Conservation (phyloP, 2,329 filamentous ascomycete species). For the Chaetomiaceae sp. region DNA sequence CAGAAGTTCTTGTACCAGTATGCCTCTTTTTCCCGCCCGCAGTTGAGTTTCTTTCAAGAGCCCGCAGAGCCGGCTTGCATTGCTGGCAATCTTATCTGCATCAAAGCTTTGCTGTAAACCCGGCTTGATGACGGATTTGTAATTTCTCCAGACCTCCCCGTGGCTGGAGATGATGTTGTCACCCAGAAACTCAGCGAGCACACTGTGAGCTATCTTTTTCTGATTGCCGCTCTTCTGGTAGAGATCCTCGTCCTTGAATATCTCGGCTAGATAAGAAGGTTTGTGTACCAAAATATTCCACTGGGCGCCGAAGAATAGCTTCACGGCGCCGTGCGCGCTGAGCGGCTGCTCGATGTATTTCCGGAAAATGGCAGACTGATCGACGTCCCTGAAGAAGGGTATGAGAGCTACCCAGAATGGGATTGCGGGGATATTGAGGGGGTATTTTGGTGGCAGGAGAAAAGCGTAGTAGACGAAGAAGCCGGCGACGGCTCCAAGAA, state of each 20-base stretch:
- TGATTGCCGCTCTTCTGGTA: slow-evolving; percentile 24
- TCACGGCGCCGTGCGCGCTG: slow-evolving; percentile 41
- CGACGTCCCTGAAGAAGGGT: slow-evolving; percentile 39
- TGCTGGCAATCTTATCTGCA: slow-evolving; percentile 7
- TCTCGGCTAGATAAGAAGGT: slow-evolving; percentile 40
- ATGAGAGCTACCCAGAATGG: slow-evolving; percentile 43
- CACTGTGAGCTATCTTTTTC: slow-evolving; percentile 22
- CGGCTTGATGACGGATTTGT: slow-evolving; percentile 17
- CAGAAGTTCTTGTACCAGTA: slow-evolving; percentile 17
- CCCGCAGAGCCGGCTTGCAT: slow-evolving; percentile 10
- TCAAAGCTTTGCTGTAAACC: slow-evolving; percentile 18
- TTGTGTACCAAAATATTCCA: slow-evolving; percentile 47
- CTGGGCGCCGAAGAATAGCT: slow-evolving; percentile 45
- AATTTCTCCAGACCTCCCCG: slow-evolving; percentile 16
- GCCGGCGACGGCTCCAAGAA: slow-evolving; percentile 2
- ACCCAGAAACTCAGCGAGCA: slow-evolving; percentile 19
- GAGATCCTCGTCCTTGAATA: slow-evolving; percentile 33
- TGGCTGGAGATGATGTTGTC: slow-evolving; percentile 23
- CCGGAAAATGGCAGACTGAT: slow-evolving; percentile 39
- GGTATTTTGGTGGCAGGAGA: slow-evolving; percentile 23
- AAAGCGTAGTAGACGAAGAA: slow-evolving; percentile 12
- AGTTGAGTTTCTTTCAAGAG: slow-evolving; percentile 10
- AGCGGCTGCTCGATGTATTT: slow-evolving; percentile 38
- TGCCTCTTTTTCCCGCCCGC: slow-evolving; percentile 4
- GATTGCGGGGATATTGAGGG: slow-evolving; percentile 39